phyloP scores from a whole-genome alignment of 805 yeast species.

The Wickerhamiella bombiphila region DNA sequence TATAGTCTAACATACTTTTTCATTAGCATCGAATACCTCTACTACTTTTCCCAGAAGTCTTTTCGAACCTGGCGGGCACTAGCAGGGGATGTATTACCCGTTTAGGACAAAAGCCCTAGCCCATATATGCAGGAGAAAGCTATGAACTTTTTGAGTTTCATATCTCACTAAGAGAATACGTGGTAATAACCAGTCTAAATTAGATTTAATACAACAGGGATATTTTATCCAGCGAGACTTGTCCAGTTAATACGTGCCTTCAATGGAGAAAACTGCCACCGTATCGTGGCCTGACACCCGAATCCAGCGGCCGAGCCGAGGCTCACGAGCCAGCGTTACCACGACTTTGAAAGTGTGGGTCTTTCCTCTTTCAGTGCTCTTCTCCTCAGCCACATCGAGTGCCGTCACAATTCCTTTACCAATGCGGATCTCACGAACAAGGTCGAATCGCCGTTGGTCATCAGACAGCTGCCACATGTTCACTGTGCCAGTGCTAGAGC shows the following conservation, averaged over 20 bases:
- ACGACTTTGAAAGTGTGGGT: slow-evolving; percentile 33
- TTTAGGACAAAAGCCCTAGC: no score
- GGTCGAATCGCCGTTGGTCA: slow-evolving; percentile 44
- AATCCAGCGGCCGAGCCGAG: slow-evolving; percentile 77
- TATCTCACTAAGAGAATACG: no score
- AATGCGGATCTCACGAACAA: slow-evolving; percentile 40
- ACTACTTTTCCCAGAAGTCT: no score
- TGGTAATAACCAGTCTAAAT: no score
- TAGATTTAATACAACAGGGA: no score
- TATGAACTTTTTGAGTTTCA: no score
- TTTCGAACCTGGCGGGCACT: no score
- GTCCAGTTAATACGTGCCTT: neutral
- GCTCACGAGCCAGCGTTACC: slow-evolving; percentile 71
- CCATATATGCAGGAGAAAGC: no score
- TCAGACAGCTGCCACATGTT: slow-evolving; percentile 65
- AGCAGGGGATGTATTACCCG: no score
- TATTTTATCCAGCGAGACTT: no score
- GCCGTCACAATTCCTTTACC: slow-evolving; percentile 46
- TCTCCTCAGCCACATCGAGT: slow-evolving; percentile 20
- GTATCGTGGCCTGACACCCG: slow-evolving; percentile 33
- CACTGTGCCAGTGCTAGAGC: slow-evolving; percentile 73
- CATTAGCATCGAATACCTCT: no score
- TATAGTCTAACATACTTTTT: no score
- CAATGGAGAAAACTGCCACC: slow-evolving; percentile 10
- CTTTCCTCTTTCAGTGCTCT: slow-evolving; percentile 25